These are phyloP conservation scores for Aspergillus glaucus DNA, from an alignment of 2,329 filamentous ascomycete species.

Conservation along the genomic window DNA sequence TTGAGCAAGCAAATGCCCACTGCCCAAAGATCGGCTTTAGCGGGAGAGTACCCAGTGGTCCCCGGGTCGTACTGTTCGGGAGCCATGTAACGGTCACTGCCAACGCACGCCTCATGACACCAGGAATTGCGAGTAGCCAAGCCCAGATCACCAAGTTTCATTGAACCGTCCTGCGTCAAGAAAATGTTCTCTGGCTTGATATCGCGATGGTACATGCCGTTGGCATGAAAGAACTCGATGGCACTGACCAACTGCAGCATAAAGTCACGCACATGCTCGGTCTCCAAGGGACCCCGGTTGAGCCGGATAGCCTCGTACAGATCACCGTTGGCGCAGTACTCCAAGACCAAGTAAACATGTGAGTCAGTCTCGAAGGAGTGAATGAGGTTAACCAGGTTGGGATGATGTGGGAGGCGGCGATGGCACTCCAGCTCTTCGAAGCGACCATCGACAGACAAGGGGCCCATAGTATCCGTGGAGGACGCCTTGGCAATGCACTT, in stretches of 20 bases:
- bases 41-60: constrained; percentile 81
- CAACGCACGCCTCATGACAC: constrained; percentile 89
- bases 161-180: constrained; percentile 71
- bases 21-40: constrained; percentile 92
- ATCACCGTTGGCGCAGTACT: constrained; percentile 92
- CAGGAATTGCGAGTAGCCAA: constrained; percentile 82
- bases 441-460: constrained; percentile 71
- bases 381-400: constrained; percentile 89
- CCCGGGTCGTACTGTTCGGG: constrained; percentile 94
- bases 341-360: constrained; percentile 86
- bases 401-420: constrained; percentile 67
- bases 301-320: constrained; percentile 94
- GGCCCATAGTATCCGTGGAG: constrained; percentile 53
- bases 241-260: constrained; percentile 92
- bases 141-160: constrained; percentile 97
- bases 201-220: constrained; percentile 90
- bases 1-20: constrained; percentile 95
- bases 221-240: constrained; percentile 82
- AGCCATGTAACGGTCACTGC: constrained; percentile 98
- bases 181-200: constrained; percentile 99
- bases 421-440: constrained; percentile 61
- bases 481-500: constrained; percentile 88
- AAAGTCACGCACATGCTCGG: constrained; percentile 92
- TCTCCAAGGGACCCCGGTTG: constrained; percentile 81
- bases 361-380: constrained; percentile 87